These are phyloP conservation scores for Salix purpurea DNA, from an alignment of 345 rosid species.

Conservation along the genomic window DNA sequence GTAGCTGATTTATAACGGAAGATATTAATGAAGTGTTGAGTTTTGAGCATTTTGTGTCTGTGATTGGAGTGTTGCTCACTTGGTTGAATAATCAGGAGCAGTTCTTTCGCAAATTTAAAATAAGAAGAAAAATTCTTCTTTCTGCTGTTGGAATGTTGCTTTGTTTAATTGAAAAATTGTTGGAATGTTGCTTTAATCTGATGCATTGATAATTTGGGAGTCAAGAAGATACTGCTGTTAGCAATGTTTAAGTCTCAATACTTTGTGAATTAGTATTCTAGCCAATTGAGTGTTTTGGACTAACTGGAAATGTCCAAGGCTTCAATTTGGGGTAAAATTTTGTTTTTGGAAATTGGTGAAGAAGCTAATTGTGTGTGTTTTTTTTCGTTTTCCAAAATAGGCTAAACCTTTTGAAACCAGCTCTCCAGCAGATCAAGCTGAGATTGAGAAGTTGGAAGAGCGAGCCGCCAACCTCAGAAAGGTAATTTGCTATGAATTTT, in stretches of 20 bases:
- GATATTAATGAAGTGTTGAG: background rate
- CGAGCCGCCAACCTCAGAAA: slow-evolving; percentile 63
- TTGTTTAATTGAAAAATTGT: too few relatives aligned
- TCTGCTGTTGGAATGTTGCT: background rate
- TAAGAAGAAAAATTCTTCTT: too few relatives aligned
- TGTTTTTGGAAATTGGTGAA: background rate
- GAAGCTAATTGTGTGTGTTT: background rate
- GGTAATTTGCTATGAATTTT: slow-evolving; percentile 32
- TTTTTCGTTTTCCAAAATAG: slow-evolving; percentile 28
- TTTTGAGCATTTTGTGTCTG: background rate
- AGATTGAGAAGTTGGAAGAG: slow-evolving; percentile 66
- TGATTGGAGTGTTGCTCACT: background rate
- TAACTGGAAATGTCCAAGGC: background rate
- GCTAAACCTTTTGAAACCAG: slow-evolving; percentile 52
- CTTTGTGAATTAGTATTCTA: background rate
- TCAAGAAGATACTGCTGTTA: background rate
- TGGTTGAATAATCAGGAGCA: background rate
- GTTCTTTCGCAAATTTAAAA: too few relatives aligned
- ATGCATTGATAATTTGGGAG: background rate
- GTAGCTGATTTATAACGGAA: too few relatives aligned
- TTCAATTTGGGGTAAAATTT: background rate
- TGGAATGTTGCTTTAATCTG: background rate
- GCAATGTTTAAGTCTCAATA: background rate
- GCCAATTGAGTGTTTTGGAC: background rate
- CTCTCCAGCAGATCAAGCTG: slow-evolving; percentile 50